phyloP scores from a whole-genome alignment of 495 filamentous ascomycete genomes.

The Astrothelium subdiscretum region DNA sequence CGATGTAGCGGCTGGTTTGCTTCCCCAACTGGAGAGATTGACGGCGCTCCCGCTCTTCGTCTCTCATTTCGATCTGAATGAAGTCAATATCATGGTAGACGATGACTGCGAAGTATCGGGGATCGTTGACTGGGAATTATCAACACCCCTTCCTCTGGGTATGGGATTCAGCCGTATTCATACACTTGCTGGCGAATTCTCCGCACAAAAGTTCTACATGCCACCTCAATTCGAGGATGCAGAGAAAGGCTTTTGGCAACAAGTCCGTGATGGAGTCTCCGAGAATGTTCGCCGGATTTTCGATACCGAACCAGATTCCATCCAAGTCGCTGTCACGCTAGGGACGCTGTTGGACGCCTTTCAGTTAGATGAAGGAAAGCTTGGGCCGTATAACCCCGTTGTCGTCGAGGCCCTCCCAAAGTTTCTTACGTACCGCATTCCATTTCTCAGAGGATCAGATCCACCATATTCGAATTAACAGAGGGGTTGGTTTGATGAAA shows the following conservation, averaged over 20 bases:
- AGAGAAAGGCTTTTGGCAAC: constrained; percentile 22
- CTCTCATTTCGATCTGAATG: constrained; percentile 26
- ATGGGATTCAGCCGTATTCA: constrained; percentile 27
- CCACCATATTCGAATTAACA: constrained; percentile 14
- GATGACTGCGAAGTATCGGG: constrained; percentile 23
- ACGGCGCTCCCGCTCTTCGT: constrained; percentile 23
- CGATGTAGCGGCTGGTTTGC: too few species aligned
- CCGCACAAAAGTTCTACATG: constrained; percentile 24
- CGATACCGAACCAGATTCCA: constrained; percentile 10
- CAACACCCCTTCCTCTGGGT: constrained; percentile 26
- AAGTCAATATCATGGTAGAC: constrained; percentile 27
- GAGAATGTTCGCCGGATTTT: constrained; percentile 10
- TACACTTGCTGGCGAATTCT: constrained; percentile 12
- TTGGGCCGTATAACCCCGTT: constrained; percentile 8
- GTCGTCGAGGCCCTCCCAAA: constrained; percentile 13
- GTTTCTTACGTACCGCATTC: constrained; percentile 22
- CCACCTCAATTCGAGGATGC: constrained; percentile 23
- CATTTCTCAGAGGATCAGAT: constrained; percentile 12
- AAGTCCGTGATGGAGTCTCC: constrained; percentile 13
- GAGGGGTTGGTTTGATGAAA: too few species aligned
- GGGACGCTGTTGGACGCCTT: constrained; percentile 22
- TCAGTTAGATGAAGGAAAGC: constrained; percentile 17
- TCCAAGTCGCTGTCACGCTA: constrained; percentile 21
- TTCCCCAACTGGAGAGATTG: too few species aligned
- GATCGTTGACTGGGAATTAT: constrained; percentile 26